Evolutionary conservation across 139 green algal species (phyloP).

Genomic region (Trebouxia sp.): DNA sequence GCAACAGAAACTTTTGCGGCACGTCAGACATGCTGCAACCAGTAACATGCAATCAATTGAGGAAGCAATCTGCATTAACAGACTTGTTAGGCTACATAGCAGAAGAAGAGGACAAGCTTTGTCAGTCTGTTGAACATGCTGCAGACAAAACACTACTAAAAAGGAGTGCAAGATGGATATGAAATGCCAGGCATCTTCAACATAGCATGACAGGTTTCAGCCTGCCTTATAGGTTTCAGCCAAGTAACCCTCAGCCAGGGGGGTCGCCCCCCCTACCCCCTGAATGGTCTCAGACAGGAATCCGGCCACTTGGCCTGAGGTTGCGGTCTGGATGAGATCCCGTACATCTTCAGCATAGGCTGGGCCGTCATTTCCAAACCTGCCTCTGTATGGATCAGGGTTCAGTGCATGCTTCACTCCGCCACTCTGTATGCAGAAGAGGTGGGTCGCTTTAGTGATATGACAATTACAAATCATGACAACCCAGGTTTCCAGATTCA

Average conservation of each 20-base stretch:
- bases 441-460: no score
- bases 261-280: conserved; percentile 86
- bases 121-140: no score
- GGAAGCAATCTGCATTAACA: no score
- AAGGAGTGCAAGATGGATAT: background rate
- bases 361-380: conserved; percentile 82
- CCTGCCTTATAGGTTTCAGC: conserved; percentile 81
- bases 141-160: no score
- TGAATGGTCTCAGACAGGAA: conserved; percentile 96
- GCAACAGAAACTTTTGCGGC: no score
- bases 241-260: conserved; percentile 88
- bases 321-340: conserved; percentile 72
- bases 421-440: conserved; percentile 87
- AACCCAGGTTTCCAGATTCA: no score
- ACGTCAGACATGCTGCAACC: no score
- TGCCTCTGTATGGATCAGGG: conserved; percentile 90
- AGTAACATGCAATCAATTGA: no score
- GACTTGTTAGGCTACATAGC: no score
- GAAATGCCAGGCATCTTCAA: background rate
- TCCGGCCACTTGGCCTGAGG: conserved; percentile 74
- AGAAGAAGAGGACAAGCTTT: no score
- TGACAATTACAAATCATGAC: no score
- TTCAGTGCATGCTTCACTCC: conserved; percentile 90
- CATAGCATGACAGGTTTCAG: background rate
- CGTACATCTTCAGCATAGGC: conserved; percentile 75